Conservation (phyloP, 306 rosid genomes). For the Benincasa hispida region DNA sequence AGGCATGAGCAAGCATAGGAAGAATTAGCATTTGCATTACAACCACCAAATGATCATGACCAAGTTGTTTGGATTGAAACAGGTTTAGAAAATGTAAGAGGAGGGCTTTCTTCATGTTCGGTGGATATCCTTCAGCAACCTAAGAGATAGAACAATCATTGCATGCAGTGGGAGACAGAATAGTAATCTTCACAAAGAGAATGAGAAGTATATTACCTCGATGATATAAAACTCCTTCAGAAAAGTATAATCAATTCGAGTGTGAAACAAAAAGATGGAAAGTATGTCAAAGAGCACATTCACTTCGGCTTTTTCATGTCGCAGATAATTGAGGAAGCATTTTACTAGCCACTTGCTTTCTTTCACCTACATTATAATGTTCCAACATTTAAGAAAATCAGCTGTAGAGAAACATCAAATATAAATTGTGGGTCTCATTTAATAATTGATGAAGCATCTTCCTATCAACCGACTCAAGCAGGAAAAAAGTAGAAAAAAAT, state of each 20-base stretch:
- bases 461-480: background rate
- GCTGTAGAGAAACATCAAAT: background rate
- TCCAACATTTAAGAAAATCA: conserved; percentile 3
- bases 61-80: conserved; percentile 83
- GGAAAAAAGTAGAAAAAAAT: background rate
- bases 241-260: conserved; percentile 88
- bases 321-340: conserved; percentile 90
- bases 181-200: conserved; percentile 3
- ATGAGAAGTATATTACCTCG: conserved; percentile 46
- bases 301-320: conserved; percentile 90
- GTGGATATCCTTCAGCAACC: conserved; percentile 92
- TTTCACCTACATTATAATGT: conserved; percentile 58
- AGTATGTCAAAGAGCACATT: conserved; percentile 97
- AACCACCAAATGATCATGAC: conserved; percentile 84
- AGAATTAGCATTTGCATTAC: conserved; percentile 99
- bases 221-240: conserved; percentile 94
- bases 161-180: background rate
- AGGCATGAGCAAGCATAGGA: conserved; percentile 98
- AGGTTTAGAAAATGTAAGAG: conserved; percentile 71
- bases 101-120: conserved; percentile 70
- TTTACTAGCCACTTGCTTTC: conserved; percentile 99
- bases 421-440: background rate
- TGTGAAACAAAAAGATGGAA: conserved; percentile 80
- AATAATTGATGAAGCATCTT: background rate
- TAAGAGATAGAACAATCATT: conserved; percentile 17